Conservation (phyloP, 2,329 filamentous ascomycete species). For the Tolypocladium capitatum region DNA sequence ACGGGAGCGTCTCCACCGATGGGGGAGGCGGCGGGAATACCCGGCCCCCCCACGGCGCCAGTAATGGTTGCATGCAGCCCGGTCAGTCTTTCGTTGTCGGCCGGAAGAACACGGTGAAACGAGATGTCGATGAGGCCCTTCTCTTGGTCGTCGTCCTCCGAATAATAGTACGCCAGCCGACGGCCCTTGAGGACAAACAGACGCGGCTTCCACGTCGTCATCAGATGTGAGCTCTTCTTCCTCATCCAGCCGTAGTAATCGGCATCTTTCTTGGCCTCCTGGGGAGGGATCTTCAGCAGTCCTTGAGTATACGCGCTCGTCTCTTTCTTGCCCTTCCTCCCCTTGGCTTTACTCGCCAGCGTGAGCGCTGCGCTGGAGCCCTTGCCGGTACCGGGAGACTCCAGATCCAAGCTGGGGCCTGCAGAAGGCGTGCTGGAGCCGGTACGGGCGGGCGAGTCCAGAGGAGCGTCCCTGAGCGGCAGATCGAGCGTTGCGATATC, state of each 20-base stretch:
- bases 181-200: conserved; percentile 91
- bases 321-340: conserved; percentile 77
- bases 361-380: conserved; percentile 36
- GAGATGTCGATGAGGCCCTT: conserved; percentile 96
- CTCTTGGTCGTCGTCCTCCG: conserved; percentile 81
- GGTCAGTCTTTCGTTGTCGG: conserved; percentile 81
- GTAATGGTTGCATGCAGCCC: conserved; percentile 86
- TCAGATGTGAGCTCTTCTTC: conserved; percentile 90
- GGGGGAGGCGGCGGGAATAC: conserved; percentile 31
- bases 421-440: conserved; percentile 59
- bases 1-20: conserved; percentile 25
- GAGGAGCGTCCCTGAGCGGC: conserved; percentile 35
- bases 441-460: conserved; percentile 57
- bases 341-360: conserved; percentile 32
- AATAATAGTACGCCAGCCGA: conserved; percentile 90
- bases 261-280: conserved; percentile 71
- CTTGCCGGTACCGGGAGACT: conserved; percentile 54
- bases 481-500: conserved; percentile 35
- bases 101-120: conserved; percentile 89
- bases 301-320: conserved; percentile 90
- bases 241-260: conserved; percentile 99
- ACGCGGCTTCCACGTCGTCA: conserved; percentile 95
- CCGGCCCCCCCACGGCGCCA: conserved; percentile 48
- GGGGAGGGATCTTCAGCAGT: conserved; percentile 64
- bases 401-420: conserved; percentile 62